phyloP scores from a whole-genome alignment of 129 eudicot species.

The Chrysanthemum makinoi region DNA sequence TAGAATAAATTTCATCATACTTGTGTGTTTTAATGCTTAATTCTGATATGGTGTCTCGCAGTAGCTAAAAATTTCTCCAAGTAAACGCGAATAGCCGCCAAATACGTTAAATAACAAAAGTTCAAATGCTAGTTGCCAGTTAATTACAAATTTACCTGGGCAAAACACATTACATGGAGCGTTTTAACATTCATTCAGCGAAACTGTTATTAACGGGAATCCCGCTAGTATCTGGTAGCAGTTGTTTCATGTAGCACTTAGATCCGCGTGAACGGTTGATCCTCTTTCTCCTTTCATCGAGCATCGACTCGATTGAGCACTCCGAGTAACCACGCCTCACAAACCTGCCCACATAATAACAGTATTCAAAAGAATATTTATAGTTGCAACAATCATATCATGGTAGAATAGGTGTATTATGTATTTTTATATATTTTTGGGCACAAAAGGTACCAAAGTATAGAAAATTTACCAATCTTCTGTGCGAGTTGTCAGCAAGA shows the following conservation, averaged over 20 bases:
- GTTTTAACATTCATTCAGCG: neutral
- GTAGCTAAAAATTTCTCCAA: neutral
- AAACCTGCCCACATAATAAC: constrained; percentile 45
- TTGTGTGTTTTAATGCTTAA: constrained; percentile 3
- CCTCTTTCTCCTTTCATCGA: constrained; percentile 49
- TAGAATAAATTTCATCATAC: neutral
- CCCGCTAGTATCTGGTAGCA: constrained; percentile 37
- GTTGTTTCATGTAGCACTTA: constrained; percentile 64
- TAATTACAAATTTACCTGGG: neutral
- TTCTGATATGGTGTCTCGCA: neutral
- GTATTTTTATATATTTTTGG: neutral
- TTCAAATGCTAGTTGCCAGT: too few relatives aligned
- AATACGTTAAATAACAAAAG: neutral
- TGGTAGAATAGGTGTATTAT: neutral
- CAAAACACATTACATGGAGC: neutral
- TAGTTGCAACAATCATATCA: neutral
- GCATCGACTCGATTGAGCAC: constrained; percentile 55
- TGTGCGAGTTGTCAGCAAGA: constrained; percentile 66
- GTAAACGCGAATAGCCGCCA: neutral
- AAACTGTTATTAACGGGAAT: constrained; percentile 13
- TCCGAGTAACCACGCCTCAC: constrained; percentile 67
- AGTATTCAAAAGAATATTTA: neutral
- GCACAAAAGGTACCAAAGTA: neutral
- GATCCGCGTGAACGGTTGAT: constrained; percentile 53
- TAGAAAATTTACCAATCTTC: constrained; percentile 55